phyloP scores from a whole-genome alignment of 2,329 filamentous ascomycete species.

The Tolypocladium ophioglossoides region DNA sequence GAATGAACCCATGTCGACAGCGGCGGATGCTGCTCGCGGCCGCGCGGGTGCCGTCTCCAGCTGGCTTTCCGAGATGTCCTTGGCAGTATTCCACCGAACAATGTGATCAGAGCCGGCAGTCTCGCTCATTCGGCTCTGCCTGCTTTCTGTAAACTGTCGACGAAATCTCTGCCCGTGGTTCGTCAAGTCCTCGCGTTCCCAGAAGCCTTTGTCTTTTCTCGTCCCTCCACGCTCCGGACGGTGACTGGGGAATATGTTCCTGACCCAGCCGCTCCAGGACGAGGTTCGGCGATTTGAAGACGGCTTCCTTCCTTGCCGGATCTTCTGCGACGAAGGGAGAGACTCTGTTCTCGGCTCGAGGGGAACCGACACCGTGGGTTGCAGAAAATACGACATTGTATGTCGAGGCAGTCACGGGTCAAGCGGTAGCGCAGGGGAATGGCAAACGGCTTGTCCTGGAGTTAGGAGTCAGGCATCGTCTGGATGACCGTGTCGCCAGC shows the following conservation, averaged over 20 bases:
- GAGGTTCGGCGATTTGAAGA: slow-evolving; percentile 2
- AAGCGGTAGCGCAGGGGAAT: neutral
- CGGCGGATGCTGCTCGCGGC: neutral
- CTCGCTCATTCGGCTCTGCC: slow-evolving; percentile 7
- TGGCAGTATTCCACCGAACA: slow-evolving; percentile 25
- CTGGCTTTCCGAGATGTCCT: slow-evolving; percentile 10
- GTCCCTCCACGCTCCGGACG: slow-evolving; percentile 41
- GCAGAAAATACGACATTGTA: slow-evolving; percentile 12
- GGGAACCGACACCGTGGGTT: slow-evolving; percentile 7
- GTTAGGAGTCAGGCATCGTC: neutral
- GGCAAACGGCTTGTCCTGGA: neutral
- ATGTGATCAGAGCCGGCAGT: slow-evolving; percentile 19
- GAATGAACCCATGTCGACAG: neutral
- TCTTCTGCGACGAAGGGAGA: neutral
- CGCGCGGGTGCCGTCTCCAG: neutral
- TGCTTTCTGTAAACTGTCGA: slow-evolving; percentile 6
- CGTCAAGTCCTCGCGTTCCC: slow-evolving; percentile 11
- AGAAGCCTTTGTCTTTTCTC: slow-evolving; percentile 20
- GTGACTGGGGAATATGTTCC: slow-evolving; percentile 35
- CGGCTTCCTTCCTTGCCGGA: neutral
- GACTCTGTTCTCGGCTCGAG: slow-evolving; percentile 5
- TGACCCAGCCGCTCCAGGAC: slow-evolving; percentile 30
- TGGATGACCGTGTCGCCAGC: too few relatives aligned
- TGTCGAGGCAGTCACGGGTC: neutral
- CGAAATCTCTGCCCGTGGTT: neutral